These are phyloP conservation scores for Stramenopiles sp. DNA, from an alignment of 352 stramenopile genomes.

Conservation along the genomic window DNA sequence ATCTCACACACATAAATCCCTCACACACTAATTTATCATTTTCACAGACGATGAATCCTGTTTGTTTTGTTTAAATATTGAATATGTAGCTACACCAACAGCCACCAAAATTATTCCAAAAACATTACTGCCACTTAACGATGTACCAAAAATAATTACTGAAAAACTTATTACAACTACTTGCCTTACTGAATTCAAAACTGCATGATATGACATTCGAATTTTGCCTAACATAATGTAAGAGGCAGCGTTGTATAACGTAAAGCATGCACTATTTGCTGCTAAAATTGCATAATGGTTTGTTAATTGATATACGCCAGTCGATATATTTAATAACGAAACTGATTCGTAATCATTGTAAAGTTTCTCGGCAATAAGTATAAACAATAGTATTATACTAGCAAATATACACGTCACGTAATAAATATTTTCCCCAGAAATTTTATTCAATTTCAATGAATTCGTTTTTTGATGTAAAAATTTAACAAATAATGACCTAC, in stretches of 20 bases:
- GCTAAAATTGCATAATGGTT: neutral
- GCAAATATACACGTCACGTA: neutral
- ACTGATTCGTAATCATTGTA: neutral
- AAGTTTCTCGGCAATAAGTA: neutral
- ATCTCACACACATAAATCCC: too few species aligned
- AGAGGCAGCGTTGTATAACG: neutral
- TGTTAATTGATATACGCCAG: neutral
- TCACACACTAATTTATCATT: too few species aligned
- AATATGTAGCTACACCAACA: neutral
- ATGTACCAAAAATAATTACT: neutral
- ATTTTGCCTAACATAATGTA: neutral
- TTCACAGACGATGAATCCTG: too few species aligned
- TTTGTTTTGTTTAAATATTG: neutral
- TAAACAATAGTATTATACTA: neutral
- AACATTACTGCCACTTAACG: neutral
- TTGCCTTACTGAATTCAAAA: neutral
- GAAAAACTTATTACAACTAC: neutral
- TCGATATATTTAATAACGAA: neutral
- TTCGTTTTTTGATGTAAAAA: neutral
- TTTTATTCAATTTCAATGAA: neutral
- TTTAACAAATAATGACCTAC: neutral
- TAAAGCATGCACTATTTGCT: neutral
- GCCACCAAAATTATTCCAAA: neutral
- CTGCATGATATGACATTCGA: neutral
- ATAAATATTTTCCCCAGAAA: neutral